Base-by-base conservation (phyloP, 495 filamentous ascomycete genomes). In the Hypoxylon rickii region DNA sequence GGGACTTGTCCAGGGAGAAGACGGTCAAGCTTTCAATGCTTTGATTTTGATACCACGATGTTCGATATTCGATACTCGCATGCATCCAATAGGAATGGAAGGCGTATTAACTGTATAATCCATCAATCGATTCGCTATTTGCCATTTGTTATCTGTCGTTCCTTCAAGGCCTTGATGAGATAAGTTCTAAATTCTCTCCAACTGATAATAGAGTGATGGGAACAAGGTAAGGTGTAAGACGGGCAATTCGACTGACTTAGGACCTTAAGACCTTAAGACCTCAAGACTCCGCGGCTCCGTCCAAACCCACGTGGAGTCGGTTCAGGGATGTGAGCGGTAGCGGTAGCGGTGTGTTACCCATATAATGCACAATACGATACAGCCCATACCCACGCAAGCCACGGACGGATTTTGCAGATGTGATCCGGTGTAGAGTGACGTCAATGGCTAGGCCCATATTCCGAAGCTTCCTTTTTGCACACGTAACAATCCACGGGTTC, bases 21-120 rank as follows among this genome's bases (percentile, higher is more conserved):
- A 37, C n/a, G 44, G 45, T 54, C 44, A 19, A 33, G 16, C 32
- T 41, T 40, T 41, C 20, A 7, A 15, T 38, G 34, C 31, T 54
- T n/a, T 2, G 21, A 15, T 49, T 29, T 53, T 51, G 58, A 61
- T 55, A 51, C 51, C 58, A 51, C n/a, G n/a, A n/a, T n/a, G n/a
- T n/a, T n/a, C n/a, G n/a, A n/a, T n/a, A n/a, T n/a, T n/a, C 20
- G 12, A 50, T 37, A 46, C 40, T 24, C 1, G 40, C 18, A 32
- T 41, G 11, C 8, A 41, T 31, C 5, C 26, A 17, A 3, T 17
- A 3, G n/a, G 13, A 17, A 5, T n/a, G n/a, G n/a, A n/a, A n/a
- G n/a, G n/a, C n/a, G n/a, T n/a, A n/a, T n/a, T n/a, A n/a, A n/a
- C n/a, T n/a, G n/a, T n/a, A n/a, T n/a, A n/a, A n/a, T n/a, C n/a